Evolutionary conservation across 2,329 filamentous ascomycete species (phyloP), one percentile per base, ranked within the genome.

Genomic region (Pseudogymnoascus sp.): DNA sequence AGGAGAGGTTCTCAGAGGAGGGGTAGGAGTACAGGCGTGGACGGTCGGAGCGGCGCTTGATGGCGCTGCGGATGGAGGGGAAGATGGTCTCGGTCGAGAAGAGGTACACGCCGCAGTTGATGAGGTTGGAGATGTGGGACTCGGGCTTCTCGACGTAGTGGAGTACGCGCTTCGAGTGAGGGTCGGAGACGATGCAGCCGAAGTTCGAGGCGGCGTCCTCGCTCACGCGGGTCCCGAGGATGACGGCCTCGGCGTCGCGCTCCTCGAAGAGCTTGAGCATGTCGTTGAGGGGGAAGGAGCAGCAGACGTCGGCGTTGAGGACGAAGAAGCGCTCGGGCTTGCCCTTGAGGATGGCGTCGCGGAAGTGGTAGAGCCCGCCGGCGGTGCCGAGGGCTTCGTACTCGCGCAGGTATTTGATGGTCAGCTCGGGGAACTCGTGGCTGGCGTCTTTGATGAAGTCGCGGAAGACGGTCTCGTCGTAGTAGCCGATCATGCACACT

Each of bases 121-220:
- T 99, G 69, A 99, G 83, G 80, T 97, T 97, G 73, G 90, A 96
- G 77, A 99, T 97, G 77, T 96, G 90, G 63, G 90, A 92, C 78
- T 99, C 93, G 68, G 95, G 95, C 82, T 97, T 97, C 84, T 97
- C 95, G 75, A 99, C 95, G 79, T 99, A 97, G 80, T 99, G 95
- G 65, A 97, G 87, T 53, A 99, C 95, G 69, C 93, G 91, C 75
- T 93, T 93, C 68, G 90, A 96, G 79, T 97, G 91, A 46, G 89
- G 81, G 77, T 99, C 95, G 63, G 90, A 95, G 63, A 97, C 95
- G 73, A 97, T 96, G 83, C 95, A 99, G 67, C 95, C 95, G 75
- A 97, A 99, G 82, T 97, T 97, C 71, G 85, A 89, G 34, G 95
- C 93, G 18, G 93, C 90, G 63, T 97, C 93, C 73, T 96, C 91